Conservation (phyloP, 1,139 yeast genomes). For the Sugiyamaella neomexicana region DNA sequence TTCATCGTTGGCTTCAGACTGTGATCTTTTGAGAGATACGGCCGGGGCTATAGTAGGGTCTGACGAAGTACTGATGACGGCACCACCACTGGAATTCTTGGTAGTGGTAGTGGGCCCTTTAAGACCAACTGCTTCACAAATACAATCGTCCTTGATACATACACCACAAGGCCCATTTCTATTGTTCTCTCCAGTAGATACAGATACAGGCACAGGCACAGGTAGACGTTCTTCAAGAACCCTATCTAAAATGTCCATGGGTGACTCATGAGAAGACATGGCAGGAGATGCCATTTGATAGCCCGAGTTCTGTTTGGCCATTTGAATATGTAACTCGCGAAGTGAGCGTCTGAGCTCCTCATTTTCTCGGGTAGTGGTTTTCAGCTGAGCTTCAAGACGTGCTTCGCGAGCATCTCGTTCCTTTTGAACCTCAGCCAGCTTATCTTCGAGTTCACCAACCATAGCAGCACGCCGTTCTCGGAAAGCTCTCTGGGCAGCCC, state of each 20-base stretch:
- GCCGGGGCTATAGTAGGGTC: not conserved
- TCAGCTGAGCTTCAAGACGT: constrained; percentile 25
- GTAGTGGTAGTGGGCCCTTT: not conserved
- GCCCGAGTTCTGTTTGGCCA: constrained; percentile 19
- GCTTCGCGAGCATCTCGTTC: constrained; percentile 43
- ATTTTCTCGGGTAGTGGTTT: constrained; percentile 27
- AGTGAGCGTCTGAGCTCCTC: constrained; percentile 24
- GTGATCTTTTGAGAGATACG: constrained; percentile 6
- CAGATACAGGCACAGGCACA: constrained; percentile 35
- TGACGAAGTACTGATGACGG: not conserved
- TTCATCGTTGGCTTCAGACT: constrained; percentile 21
- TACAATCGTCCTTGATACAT: constrained; percentile 67
- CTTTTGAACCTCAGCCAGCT: constrained; percentile 62
- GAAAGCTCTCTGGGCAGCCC: constrained; percentile 95
- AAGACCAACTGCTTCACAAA: constrained; percentile 64
- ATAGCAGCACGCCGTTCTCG: constrained; percentile 72
- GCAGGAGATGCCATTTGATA: constrained; percentile 49
- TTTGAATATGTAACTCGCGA: constrained; percentile 21
- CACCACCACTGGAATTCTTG: not conserved
- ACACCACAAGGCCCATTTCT: constrained; percentile 54
- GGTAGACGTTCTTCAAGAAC: constrained; percentile 44
- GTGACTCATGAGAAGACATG: constrained; percentile 43
- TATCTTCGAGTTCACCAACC: constrained; percentile 54
- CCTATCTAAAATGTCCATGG: constrained; percentile 42
- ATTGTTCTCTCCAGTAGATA: constrained; percentile 20